Evolutionary conservation across 2,329 filamentous ascomycete species (phyloP).

Genomic region (Pyricularia sp.): DNA sequence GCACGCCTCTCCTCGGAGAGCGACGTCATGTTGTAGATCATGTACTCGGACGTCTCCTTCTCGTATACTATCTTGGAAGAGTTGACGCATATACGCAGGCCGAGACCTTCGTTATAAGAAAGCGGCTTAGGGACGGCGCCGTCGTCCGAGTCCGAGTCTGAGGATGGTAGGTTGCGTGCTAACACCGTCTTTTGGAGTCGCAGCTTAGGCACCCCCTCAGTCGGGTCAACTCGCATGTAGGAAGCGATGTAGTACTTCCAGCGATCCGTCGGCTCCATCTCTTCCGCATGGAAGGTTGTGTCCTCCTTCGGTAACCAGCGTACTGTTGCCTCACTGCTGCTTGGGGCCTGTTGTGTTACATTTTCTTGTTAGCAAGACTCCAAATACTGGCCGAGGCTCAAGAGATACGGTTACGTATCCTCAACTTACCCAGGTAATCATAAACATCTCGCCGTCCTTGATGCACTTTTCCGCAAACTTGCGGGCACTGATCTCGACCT

Average conservation of each 20-base stretch:
- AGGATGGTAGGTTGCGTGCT: conserved; percentile 58
- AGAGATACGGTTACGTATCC: conserved; percentile 9
- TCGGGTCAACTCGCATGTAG: conserved; percentile 80
- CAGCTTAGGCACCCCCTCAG: conserved; percentile 62
- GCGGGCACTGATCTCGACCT: conserved; percentile 80
- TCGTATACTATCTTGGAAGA: conserved; percentile 74
- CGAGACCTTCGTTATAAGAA: conserved; percentile 56
- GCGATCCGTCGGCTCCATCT: conserved; percentile 70
- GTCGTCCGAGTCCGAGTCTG: conserved; percentile 54
- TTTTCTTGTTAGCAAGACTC: background rate
- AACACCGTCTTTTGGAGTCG: conserved; percentile 61
- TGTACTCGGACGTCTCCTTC: conserved; percentile 60
- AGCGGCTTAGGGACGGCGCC: conserved; percentile 52
- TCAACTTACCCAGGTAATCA: conserved; percentile 76
- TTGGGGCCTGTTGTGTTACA: conserved; percentile 48
- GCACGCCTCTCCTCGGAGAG: conserved; percentile 40
- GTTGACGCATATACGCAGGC: conserved; percentile 66
- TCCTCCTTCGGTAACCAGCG: conserved; percentile 62
- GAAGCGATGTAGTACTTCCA: conserved; percentile 97
- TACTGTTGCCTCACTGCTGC: conserved; percentile 57
- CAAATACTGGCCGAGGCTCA: background rate
- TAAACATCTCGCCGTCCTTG: conserved; percentile 87
- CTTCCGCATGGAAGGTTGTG: conserved; percentile 77
- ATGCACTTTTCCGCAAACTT: conserved; percentile 89
- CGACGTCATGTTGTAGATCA: conserved; percentile 60